phyloP scores from a whole-genome alignment of 306 rosid species.

The Corylus americana region DNA sequence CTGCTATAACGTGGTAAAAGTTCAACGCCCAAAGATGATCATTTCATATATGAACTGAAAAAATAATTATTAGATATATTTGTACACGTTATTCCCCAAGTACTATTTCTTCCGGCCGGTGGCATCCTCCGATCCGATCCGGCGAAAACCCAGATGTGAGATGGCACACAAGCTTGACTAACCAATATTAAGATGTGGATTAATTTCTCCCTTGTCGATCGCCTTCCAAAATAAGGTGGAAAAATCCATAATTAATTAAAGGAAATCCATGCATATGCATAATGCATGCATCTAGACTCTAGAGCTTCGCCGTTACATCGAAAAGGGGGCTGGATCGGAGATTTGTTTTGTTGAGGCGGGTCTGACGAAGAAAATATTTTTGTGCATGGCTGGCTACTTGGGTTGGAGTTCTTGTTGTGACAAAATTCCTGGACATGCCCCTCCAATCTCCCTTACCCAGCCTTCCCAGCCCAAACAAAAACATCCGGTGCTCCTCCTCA shows the following conservation, averaged over 20 bases:
- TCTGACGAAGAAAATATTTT: conserved; percentile 68
- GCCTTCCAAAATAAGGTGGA: conserved; percentile 3
- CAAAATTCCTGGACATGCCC: conserved; percentile 73
- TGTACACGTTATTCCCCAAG: too few relatives aligned
- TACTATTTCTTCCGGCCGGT: too few relatives aligned
- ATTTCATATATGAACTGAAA: too few relatives aligned
- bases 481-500: conserved; percentile 78
- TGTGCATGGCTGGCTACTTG: conserved; percentile 99
- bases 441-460: conserved; percentile 95
- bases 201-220: not conserved
- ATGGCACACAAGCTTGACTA: too few relatives aligned
- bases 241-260: not conserved
- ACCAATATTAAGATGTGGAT: not conserved
- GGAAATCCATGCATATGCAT: not conserved
- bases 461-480: conserved; percentile 74
- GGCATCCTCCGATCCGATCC: too few relatives aligned
- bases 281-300: too few relatives aligned
- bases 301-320: conserved; percentile 20
- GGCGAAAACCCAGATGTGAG: too few relatives aligned
- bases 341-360: conserved; percentile 53
- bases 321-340: conserved; percentile 73
- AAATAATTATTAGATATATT: too few relatives aligned
- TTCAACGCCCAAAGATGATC: too few relatives aligned
- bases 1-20: too few relatives aligned
- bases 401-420: conserved; percentile 81